Conservation (phyloP, 2,329 filamentous ascomycete species). For the Aspergillus pseudotamarii region DNA sequence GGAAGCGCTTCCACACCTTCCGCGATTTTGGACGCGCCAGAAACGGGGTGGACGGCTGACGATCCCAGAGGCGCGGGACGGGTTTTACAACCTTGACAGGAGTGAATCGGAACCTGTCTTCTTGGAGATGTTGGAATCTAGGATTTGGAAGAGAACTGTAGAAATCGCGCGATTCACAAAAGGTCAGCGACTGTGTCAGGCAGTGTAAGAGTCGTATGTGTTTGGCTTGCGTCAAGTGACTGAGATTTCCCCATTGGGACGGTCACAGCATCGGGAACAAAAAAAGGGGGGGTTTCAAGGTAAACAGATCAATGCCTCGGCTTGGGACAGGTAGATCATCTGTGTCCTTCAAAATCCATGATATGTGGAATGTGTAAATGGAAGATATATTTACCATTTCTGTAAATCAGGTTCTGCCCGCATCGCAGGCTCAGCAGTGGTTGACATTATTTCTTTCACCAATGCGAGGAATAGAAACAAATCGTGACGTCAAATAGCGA, state of each 20-base stretch:
- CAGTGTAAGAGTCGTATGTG: not conserved
- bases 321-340: not conserved
- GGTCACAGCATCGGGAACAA: not conserved
- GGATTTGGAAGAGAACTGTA: slow-evolving; percentile 5
- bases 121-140: slow-evolving; percentile 14
- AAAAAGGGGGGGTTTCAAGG: not conserved
- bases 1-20: slow-evolving; percentile 51
- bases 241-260: not conserved
- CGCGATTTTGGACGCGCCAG: slow-evolving; percentile 42
- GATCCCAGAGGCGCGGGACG: slow-evolving; percentile 48
- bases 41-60: slow-evolving; percentile 47
- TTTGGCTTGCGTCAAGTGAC: not conserved
- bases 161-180: not conserved
- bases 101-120: slow-evolving; percentile 44
- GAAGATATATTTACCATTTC: slow-evolving; percentile 12
- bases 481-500: slow-evolving; percentile 7
- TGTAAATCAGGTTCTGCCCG: not conserved
- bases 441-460: slow-evolving; percentile 11
- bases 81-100: slow-evolving; percentile 39
- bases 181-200: slow-evolving; percentile 14
- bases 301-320: not conserved
- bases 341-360: not conserved
- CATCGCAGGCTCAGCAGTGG: slow-evolving; percentile 8
- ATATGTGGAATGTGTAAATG: not conserved
- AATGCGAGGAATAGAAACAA: slow-evolving; percentile 13